These are phyloP conservation scores for Litchi chinensis DNA, from an alignment of 345 rosid species.

Conservation along the genomic window DNA sequence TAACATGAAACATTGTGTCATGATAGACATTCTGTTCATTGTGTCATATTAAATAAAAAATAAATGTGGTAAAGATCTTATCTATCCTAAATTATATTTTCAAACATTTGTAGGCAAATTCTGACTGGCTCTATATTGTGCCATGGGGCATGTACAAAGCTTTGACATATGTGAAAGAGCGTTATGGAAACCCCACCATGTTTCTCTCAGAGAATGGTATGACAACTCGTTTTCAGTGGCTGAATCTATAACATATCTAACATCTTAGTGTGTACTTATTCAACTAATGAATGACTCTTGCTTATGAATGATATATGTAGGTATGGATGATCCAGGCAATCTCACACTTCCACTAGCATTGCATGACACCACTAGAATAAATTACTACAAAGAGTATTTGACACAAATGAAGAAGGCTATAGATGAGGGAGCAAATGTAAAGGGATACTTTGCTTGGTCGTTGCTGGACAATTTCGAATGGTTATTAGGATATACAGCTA, in stretches of 20 bases:
- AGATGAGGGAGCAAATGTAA: conserved; percentile 59
- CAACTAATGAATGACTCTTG: background rate
- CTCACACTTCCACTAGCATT: conserved; percentile 35
- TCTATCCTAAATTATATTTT: too few species aligned
- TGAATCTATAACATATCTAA: background rate
- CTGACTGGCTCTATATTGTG: conserved; percentile 60
- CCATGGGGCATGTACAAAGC: conserved; percentile 67
- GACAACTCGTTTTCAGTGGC: background rate
- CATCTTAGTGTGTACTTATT: background rate
- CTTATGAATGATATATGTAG: conserved; percentile 21
- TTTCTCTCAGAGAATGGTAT: conserved; percentile 61
- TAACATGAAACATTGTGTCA: too few species aligned
- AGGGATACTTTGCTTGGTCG: conserved; percentile 70
- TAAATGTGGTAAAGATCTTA: too few species aligned
- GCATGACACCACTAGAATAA: conserved; percentile 48
- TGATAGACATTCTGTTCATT: too few species aligned
- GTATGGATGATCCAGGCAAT: conserved; percentile 66
- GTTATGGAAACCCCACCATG: conserved; percentile 46
- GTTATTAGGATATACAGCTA: conserved; percentile 54
- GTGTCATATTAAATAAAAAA: too few species aligned
- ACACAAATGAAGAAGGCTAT: conserved; percentile 47
- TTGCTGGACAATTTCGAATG: conserved; percentile 67
- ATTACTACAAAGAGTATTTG: conserved; percentile 45
- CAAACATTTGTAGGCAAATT: conserved; percentile 50
- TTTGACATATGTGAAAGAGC: conserved; percentile 54